Evolutionary conservation across 352 stramenopile genomes (phyloP), one percentile per base, ranked within the genome.

Genomic region (Globisporangium cylindrosporum): DNA sequence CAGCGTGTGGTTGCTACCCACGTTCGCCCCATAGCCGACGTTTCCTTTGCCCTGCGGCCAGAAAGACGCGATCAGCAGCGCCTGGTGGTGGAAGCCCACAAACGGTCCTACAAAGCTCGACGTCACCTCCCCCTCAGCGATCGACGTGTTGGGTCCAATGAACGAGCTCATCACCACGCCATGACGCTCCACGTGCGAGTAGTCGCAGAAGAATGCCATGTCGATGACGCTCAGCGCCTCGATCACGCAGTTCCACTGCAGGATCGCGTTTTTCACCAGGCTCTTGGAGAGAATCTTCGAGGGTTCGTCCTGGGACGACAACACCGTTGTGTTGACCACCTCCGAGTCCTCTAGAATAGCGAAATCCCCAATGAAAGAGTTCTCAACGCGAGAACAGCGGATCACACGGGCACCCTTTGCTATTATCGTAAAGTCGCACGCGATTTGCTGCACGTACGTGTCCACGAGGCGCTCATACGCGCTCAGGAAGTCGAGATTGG

Each of bases 1-100:
- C n/a, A 96, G 72, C 53, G 97, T 99, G 76, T 99, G 97, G 75
- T 99, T 99, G 64, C 91, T 98, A 51, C 97, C 97, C 27, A 99
- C 93, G 70, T 99, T 99, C 57, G 93, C 94, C 32, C 95, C 95
- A 61, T 98, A 98, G 18, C 89, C 92, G 49, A 98, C 77, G 67
- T 98, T 98, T 18, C 95, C 95, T 72, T 93, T 90, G n/a, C 95
- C 95, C 32, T 93, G 70, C 8, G 92, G 92, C 95, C 95, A 98
- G 38, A 97, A 79, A 7, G 88, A 86, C 43, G 93, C 88, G 64
- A 98, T 98, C 20, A 98, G 78, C 56, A 98, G 82, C 4, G 88
- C 86, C 61, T 98, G 92, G 76, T 98, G 95, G 66, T 98, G 92
- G 69, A 98, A 98, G 14, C 95, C 94, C 15, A 98, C 93, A 68